These are phyloP conservation scores for Jaapia argillacea DNA, from an alignment of 768 basidiomycete species.

Conservation along the genomic window DNA sequence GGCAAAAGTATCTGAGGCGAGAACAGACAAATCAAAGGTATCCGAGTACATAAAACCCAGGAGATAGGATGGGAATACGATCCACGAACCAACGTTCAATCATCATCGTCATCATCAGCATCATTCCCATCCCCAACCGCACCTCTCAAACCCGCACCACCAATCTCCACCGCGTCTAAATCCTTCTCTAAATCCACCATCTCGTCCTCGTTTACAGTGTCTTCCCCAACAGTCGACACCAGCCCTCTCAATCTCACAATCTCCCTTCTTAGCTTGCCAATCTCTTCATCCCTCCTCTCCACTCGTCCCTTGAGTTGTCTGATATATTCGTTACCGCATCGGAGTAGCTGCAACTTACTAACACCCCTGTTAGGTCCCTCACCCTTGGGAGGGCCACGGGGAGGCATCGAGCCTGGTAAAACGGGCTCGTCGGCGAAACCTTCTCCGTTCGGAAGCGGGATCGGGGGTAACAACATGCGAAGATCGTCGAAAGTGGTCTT, in stretches of 20 bases:
- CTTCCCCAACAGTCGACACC: constrained; percentile 25
- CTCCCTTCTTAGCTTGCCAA: constrained; percentile 55
- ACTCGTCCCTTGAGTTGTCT: constrained; percentile 66
- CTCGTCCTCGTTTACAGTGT: constrained; percentile 23
- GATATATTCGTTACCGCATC: constrained; percentile 88
- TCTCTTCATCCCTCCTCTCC: constrained; percentile 74
- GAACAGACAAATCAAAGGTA: too few relatives aligned
- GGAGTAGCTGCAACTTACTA: constrained; percentile 85
- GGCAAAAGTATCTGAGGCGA: too few relatives aligned
- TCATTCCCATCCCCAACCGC: background rate
- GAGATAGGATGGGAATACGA: too few relatives aligned
- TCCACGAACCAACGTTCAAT: too few relatives aligned
- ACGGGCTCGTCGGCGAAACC: constrained; percentile 62
- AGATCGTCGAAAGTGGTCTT: constrained; percentile 90
- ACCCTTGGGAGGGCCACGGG: constrained; percentile 79
- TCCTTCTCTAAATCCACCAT: constrained; percentile 45
- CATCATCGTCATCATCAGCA: background rate
- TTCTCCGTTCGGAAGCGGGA: constrained; percentile 72
- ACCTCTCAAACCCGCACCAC: background rate
- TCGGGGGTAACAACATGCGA: constrained; percentile 75
- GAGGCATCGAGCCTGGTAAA: constrained; percentile 82
- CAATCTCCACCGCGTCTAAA: constrained; percentile 48
- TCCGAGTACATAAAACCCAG: too few relatives aligned
- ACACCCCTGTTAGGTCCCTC: constrained; percentile 95
- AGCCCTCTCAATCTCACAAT: constrained; percentile 43